Evolutionary conservation across 306 rosid species (phyloP), one percentile per base, ranked within the genome.

Genomic region (Geum urbanum): DNA sequence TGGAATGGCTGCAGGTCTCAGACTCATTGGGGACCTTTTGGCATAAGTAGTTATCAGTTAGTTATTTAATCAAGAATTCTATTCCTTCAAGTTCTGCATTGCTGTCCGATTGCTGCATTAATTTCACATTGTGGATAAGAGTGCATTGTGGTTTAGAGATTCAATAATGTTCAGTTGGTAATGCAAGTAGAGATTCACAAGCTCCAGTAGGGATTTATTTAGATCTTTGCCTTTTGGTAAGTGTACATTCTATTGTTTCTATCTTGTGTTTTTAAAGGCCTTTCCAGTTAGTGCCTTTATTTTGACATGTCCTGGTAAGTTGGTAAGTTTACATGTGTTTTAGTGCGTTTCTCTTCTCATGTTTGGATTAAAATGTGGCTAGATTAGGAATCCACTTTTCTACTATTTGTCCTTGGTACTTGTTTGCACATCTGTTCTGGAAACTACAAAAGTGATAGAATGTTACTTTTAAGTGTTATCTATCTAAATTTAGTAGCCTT

Each of bases 181-280:
- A 76, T 71, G 74, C 89, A 86, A 76, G 69, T 82, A 77, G 84
- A 86, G 84, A 79, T 76, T 80, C 88, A 72, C 91, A 92, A 79
- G 90, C 84, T 77, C 79, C 35, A 51, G 82, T 89, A 86, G 90
- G 87, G 85, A 69, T 80, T 75, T 78, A 80, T 74, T 79, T 83
- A 81, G 82, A 83, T 88, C 86, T 72, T 64, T 75, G 78, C 81
- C 71, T 78, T 86, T 85, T 83, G 96, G 96, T 88, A 89, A 90
- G 98, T 86, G 48, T 71, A 69, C 73, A 70, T 68, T 55, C 39
- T 45, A 55, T 82, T 66, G 78, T 12, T 13, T 76, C 15, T 69
- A n/a, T 14, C 32, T 27, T 47, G 37, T 62, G 15, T 59, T 59
- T 40, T 49, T 37, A 48, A 27, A 27, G 63, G n/a, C 32, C 7